Evolutionary conservation across 2,329 filamentous ascomycete genomes (phyloP).

Genomic region (Alternaria panax): DNA sequence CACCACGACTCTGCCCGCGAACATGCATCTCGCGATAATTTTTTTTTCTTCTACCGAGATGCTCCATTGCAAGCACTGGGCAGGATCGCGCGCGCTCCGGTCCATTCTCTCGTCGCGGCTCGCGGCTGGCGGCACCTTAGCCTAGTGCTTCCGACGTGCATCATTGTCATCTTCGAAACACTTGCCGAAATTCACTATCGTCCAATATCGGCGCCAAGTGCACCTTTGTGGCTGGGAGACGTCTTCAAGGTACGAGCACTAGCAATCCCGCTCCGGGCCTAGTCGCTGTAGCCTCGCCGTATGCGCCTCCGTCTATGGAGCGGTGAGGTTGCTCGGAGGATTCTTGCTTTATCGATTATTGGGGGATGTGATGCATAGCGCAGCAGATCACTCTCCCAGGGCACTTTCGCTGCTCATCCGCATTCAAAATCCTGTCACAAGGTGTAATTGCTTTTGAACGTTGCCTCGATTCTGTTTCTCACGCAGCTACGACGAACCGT

Average conservation of each 20-base stretch:
- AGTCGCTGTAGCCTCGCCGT: constrained; percentile 19
- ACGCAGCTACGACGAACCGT: background rate
- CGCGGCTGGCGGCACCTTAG: constrained; percentile 31
- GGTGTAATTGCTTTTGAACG: background rate
- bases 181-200: constrained; percentile 23
- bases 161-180: constrained; percentile 21
- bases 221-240: constrained; percentile 17
- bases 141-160: constrained; percentile 31
- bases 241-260: constrained; percentile 15
- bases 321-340: constrained; percentile 25
- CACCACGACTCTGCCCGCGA: constrained; percentile 1
- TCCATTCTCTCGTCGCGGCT: constrained; percentile 27
- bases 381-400: constrained; percentile 18
- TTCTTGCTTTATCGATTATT: constrained; percentile 19
- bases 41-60: constrained; percentile 9
- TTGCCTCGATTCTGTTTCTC: background rate
- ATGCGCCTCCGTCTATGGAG: constrained; percentile 13
- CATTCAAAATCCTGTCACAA: constrained; percentile 9
- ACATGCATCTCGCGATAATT: constrained; percentile 13
- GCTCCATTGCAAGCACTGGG: constrained; percentile 10
- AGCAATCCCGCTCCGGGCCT: constrained; percentile 7
- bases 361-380: constrained; percentile 7
- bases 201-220: constrained; percentile 35
- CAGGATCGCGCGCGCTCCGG: constrained; percentile 16
- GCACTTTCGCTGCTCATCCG: constrained; percentile 17